Base-by-base conservation (phyloP, 2,329 filamentous ascomycete species). In the Epichloe typhina region DNA sequence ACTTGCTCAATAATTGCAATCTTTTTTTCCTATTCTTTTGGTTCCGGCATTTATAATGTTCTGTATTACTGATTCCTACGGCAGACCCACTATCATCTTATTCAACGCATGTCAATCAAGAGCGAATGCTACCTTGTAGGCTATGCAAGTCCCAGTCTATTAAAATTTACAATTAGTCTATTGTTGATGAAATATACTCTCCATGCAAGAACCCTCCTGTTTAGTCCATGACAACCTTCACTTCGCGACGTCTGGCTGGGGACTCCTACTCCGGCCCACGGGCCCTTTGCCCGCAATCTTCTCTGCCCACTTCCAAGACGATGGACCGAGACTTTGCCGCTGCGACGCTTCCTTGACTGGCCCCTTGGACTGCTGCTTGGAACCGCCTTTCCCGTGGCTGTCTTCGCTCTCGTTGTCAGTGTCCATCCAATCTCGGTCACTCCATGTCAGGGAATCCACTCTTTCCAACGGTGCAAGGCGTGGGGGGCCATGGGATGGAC, bases 381-480 rank as follows among this genome's bases (percentile, higher is more conserved):
- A 31, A 13, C 46, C 49, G 26, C 5, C 17, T 23, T 62, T 59
- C 15, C 56, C 60, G 31, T 59, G 56, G 23, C 49, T 51, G 47
- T 45, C 54, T 49, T 70, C 72, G 59, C 66, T 73, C 52, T 74
- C 72, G 42, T 69, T 66, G 40, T 66, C 72, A 51, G 69, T 79
- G 55, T 82, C 79, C 9, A 70, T 69, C 69, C 80, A 83, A 61
- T 84, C 80, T 11, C 74, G 70, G 46, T 86, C 82, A 61, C 79
- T 84, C 83, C 83, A 86, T 4, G 72, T 74, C 50, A 76, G 70
- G 3, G 78, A 82, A 57, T 84, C 81, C 23, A 62, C 57, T 36
- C 70, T 56, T 31, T 64, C 63, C 5, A 53, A 50, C 13, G 49
- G 19, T 13, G 46, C 39, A 8, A 47, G 38, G 17, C 57, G 56